Evolutionary conservation across 805 yeast species (phyloP).

Genomic region (Yamadazyma ubonensis): DNA sequence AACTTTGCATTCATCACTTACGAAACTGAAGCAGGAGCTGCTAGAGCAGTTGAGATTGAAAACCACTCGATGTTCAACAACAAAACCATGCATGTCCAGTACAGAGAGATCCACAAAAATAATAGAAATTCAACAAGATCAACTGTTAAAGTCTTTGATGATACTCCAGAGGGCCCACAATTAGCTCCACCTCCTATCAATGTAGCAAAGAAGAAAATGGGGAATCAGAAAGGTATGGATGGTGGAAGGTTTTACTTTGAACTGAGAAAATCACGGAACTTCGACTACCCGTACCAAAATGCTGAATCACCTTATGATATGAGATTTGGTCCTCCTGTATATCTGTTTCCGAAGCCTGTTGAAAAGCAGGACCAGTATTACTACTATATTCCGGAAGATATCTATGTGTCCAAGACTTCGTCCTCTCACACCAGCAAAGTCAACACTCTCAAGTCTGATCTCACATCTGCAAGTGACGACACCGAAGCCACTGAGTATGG

Average conservation of each 20-base stretch:
- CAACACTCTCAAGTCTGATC: slow-evolving; percentile 6
- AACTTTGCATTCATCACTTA: slow-evolving; percentile 75
- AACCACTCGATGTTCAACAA: slow-evolving; percentile 74
- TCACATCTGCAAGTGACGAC: not conserved
- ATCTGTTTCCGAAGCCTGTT: not conserved
- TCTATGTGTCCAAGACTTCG: slow-evolving; percentile 1
- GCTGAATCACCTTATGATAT: too few relatives aligned
- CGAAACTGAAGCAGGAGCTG: slow-evolving; percentile 68
- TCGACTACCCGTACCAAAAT: not conserved
- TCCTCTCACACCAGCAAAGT: slow-evolving; percentile 3
- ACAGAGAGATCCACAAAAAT: slow-evolving; percentile 51
- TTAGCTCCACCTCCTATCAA: slow-evolving; percentile 85
- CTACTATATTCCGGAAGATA: not conserved
- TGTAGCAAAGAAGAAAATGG: slow-evolving; percentile 24
- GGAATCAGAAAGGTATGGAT: not conserved
- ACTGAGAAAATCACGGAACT: too few relatives aligned
- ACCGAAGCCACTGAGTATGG: slow-evolving; percentile 2
- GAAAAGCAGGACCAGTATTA: slow-evolving; percentile 4
- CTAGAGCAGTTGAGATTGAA: slow-evolving; percentile 81
- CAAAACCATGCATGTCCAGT: slow-evolving; percentile 82
- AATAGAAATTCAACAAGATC: slow-evolving; percentile 17
- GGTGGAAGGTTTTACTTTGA: too few relatives aligned
- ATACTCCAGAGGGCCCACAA: slow-evolving; percentile 2
- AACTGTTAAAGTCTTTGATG: not conserved
- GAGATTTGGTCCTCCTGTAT: not conserved